Percentiles rank a stretch among this genome's conserved stretches.
These are phyloP conservation scores for Aspergillus eucalypticola DNA, from an alignment of 2,329 filamentous ascomycete species.

Conservation along the genomic window DNA sequence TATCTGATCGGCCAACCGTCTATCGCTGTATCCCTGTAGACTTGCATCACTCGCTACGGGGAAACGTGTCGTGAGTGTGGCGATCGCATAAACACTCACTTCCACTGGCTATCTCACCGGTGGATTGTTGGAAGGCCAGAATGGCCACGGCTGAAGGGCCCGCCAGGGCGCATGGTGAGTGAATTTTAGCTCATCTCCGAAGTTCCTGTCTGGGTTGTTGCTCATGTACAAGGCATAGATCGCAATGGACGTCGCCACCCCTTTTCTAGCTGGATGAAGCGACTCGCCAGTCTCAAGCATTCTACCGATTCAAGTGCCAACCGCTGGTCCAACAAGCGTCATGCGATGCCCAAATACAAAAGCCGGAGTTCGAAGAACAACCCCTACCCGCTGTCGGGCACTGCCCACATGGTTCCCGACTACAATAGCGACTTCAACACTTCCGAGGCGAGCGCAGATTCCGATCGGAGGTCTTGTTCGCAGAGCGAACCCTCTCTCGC, in stretches of 20 bases:
- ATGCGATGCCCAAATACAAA: conserved; percentile 48
- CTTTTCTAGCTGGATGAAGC: conserved; percentile 93
- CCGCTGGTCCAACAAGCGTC: conserved; percentile 43
- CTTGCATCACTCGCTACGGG: not conserved
- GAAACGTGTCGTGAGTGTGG: not conserved
- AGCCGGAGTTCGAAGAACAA: conserved; percentile 72
- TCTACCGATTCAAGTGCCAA: conserved; percentile 57
- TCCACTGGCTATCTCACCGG: not conserved
- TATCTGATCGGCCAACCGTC: not conserved
- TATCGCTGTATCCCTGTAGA: not conserved
- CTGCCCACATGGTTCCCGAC: conserved; percentile 43
- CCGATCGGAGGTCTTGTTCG: conserved; percentile 51
- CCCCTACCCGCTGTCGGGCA: conserved; percentile 84
- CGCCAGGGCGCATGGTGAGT: conserved; percentile 49
- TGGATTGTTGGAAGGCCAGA: conserved; percentile 11
- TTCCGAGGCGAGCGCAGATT: conserved; percentile 55
- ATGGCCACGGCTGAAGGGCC: conserved; percentile 40
- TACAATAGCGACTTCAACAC: conserved; percentile 50
- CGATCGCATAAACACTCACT: not conserved
- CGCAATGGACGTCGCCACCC: conserved; percentile 74
- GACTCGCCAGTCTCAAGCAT: conserved; percentile 81
- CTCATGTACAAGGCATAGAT: conserved; percentile 53
- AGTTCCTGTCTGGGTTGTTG: not conserved
- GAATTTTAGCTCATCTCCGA: not conserved
- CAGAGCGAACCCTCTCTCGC: conserved; percentile 62